Evolutionary conservation across 2,329 filamentous ascomycete genomes (phyloP), one percentile per base, ranked within the genome.

Genomic region (Botrytis sinoallii): DNA sequence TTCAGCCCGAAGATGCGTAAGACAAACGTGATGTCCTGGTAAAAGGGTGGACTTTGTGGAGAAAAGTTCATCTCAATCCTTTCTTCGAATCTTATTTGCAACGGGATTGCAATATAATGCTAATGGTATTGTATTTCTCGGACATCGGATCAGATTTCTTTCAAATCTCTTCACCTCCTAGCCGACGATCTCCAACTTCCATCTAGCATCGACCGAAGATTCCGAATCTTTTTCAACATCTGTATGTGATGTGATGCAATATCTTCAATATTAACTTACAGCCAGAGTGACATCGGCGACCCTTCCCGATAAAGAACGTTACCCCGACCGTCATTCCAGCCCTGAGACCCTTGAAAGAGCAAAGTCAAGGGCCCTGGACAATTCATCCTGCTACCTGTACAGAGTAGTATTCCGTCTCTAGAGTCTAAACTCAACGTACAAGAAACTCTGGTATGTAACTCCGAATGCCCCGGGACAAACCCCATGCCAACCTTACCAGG

Each of bases 221-320:
- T 67, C 65, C 65, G 46, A 55, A 22, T 16, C 12, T 10, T 40
- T 29, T 29, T 22, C 46, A 55, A 55, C 29, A 40, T 64, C 38
- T 64, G 52, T 55, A 29, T 14, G 16, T 29, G 12, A 67, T 29
- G 42, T 32, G 42, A 65, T 46, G 40, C 40, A 46, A 46, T 32
- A 57, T 29, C 60, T 52, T 38, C 22, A 67, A 52, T 52, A 40
- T 67, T 29, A n/a, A 40, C 46, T 25, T 40, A 20, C 29, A 4
- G 9, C n/a, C 22, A 18, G 46, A 10, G 65, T 68, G 29, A 68
- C 66, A 57, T 68, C 66, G 66, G 66, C 66, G 66, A 68, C 48
- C 48, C 48, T 16, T 42, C 48, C 66, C 7, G 12, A 32, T 32
- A 20, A 32, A 57, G 48, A 68, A 42, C 18, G n/a, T 57, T 57